phyloP scores from a whole-genome alignment of 148 eudicot species.

The Oxyria digyna region DNA sequence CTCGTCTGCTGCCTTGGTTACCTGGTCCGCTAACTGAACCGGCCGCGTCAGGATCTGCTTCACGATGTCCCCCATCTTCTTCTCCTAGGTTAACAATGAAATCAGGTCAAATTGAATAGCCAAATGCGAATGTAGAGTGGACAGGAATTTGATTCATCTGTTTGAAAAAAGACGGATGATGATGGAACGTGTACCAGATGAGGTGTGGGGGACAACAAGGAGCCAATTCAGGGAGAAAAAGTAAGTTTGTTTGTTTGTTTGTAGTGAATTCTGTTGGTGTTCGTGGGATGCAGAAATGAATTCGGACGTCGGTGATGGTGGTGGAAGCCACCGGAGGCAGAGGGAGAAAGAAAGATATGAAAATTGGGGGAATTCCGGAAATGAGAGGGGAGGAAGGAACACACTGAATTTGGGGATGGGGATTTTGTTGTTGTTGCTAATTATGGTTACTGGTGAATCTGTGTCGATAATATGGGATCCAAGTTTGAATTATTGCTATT shows the following conservation, averaged over 20 bases:
- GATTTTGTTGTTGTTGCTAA: neutral
- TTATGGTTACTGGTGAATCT: neutral
- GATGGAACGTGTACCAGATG: neutral
- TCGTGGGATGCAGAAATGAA: neutral
- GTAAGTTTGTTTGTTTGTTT: too few relatives aligned
- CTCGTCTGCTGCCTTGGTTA: constrained; percentile 43
- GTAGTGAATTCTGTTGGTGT: neutral
- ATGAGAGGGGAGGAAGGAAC: neutral
- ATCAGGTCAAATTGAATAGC: neutral
- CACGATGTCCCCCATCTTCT: constrained; percentile 47
- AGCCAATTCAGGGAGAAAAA: neutral
- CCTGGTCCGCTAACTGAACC: constrained; percentile 66
- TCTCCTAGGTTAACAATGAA: neutral
- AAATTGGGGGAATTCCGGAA: neutral
- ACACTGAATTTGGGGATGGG: neutral
- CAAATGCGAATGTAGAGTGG: neutral
- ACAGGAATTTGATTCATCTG: neutral
- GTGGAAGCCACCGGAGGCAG: constrained; percentile 1
- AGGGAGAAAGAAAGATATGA: neutral
- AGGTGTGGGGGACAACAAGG: neutral
- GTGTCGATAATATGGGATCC: too few relatives aligned
- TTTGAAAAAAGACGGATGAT: neutral
- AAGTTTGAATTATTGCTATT: too few relatives aligned
- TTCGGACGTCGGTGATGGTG: neutral
- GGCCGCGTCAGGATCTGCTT: constrained; percentile 63